Percentiles rank a stretch among this genome's conserved stretches.
These are phyloP conservation scores for Pseudofabraea citricarpa DNA, from an alignment of 2,329 filamentous ascomycete species.

Conservation along the genomic window DNA sequence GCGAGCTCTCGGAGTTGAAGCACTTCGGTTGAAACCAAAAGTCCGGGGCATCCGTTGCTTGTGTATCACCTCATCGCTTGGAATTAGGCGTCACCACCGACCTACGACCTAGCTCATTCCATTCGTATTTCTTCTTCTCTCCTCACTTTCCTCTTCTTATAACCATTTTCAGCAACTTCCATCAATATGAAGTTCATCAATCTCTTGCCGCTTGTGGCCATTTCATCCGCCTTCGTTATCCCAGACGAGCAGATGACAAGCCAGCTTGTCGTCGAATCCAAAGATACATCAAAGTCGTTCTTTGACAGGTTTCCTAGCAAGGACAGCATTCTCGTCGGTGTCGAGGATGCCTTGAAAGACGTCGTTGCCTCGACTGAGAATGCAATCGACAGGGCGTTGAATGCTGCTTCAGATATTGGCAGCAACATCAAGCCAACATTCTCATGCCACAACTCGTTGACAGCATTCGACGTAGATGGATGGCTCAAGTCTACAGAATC, in stretches of 20 bases:
- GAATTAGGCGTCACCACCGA: not conserved
- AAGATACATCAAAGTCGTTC: slow-evolving; percentile 24
- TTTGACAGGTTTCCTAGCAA: slow-evolving; percentile 29
- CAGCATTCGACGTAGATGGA: slow-evolving; percentile 24
- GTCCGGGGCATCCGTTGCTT: not conserved
- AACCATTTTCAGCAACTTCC: slow-evolving; percentile 1
- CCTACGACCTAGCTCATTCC: slow-evolving; percentile 7
- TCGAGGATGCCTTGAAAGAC: slow-evolving; percentile 22
- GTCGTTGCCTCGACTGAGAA: slow-evolving; percentile 20
- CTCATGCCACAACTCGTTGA: slow-evolving; percentile 26
- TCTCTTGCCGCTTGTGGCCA: slow-evolving; percentile 43
- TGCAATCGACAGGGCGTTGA: slow-evolving; percentile 26
- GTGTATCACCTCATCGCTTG: slow-evolving; percentile 6
- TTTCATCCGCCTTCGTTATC: slow-evolving; percentile 47
- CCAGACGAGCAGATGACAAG: slow-evolving; percentile 43
- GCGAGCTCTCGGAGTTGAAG: not conserved
- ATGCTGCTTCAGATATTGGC: slow-evolving; percentile 14
- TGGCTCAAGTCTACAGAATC: slow-evolving; percentile 29
- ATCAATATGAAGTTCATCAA: slow-evolving; percentile 32
- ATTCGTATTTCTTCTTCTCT: not conserved
- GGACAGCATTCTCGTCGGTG: slow-evolving; percentile 21
- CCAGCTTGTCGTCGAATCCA: slow-evolving; percentile 33
- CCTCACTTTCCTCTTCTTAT: slow-evolving; percentile 1
- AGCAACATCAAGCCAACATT: slow-evolving; percentile 18
- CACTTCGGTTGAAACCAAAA: not conserved